Base-by-base conservation (phyloP, 1,139 yeast genomes). In the Blastobotrys persicus region DNA sequence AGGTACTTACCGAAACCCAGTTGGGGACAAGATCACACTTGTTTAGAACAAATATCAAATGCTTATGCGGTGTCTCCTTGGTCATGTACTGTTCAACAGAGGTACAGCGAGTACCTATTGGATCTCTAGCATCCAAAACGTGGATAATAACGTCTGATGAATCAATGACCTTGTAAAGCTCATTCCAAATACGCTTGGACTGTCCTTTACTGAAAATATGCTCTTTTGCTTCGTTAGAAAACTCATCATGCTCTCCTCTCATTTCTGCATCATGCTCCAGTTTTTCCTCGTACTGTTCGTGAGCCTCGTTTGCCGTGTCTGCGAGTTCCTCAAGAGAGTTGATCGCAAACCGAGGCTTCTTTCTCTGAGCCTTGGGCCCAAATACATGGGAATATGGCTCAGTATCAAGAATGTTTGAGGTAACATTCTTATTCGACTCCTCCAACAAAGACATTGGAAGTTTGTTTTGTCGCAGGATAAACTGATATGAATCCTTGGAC, bases 1-100 rank as follows among this genome's bases (percentile, higher is more conserved):
- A n/a, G n/a, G n/a, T 45, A 89, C 98, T 80, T 88, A 92, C 98
- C 65, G 98, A 96, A 63, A 89, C 97, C 97, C 98, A 92, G 51
- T 97, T 92, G 56, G 98, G 98, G 48, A 94, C 97, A 63, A 92
- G 80, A 75, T 92, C 98, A 79, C 97, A 89, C 79, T 92, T 92
- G 79, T 92, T 92, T 69, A 92, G 75, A 48, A 92, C 97, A 67
- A 85, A 91, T 56, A 92, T 85, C 74, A 92, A 78, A 75, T 92
- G 98, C 72, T 92, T 92, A 68, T 92, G 98, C 28, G 98, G 88
- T 65, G 96, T 91, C 71, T 92, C 98, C 56, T 87, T 92, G 61
- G 78, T 81, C 67, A 92, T 87, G 67, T 89, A 91, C 63, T 89
- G 91, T 69, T 92, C 98, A 52, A 92, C 96, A 2, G 95, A 79